Conservation (phyloP, 352 stramenopile genomes). For the Pseudoperonospora humuli region DNA sequence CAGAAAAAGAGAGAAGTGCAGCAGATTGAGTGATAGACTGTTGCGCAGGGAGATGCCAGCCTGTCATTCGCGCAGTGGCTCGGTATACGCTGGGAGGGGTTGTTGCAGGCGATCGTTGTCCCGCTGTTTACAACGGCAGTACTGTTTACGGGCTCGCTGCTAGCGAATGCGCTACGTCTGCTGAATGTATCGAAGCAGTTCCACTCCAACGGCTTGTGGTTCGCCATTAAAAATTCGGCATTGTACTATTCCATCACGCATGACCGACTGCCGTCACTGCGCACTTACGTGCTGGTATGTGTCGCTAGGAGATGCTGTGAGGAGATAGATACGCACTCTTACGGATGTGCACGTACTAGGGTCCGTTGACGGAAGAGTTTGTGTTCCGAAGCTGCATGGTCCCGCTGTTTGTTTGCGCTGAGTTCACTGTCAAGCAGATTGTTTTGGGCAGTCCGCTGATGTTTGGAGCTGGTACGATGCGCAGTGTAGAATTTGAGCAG, state of each 20-base stretch:
- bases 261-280: slow-evolving; percentile 66
- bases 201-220: slow-evolving; percentile 60
- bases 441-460: slow-evolving; percentile 86
- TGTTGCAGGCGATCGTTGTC: slow-evolving; percentile 46
- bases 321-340: neutral
- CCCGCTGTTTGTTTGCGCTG: slow-evolving; percentile 76
- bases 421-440: slow-evolving; percentile 78
- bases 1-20: neutral
- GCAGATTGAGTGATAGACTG: slow-evolving; percentile 1
- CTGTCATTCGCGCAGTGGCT: slow-evolving; percentile 82
- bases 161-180: slow-evolving; percentile 67
- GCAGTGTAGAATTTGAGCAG: slow-evolving; percentile 5
- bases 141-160: slow-evolving; percentile 70
- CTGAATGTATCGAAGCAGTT: slow-evolving; percentile 74
- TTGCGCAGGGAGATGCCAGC: slow-evolving; percentile 52
- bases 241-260: slow-evolving; percentile 72
- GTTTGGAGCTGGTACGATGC: slow-evolving; percentile 88
- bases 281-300: slow-evolving; percentile 75
- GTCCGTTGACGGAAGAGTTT: slow-evolving; percentile 91
- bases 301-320: neutral
- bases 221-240: slow-evolving; percentile 76
- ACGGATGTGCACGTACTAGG: slow-evolving; percentile 27
- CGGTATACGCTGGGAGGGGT: slow-evolving; percentile 60
- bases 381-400: slow-evolving; percentile 94
- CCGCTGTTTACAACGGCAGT: slow-evolving; percentile 62